Percentiles rank a stretch among this genome's conserved stretches.
phyloP scores from a whole-genome alignment of 306 rosid genomes.

The Betula pendula region DNA sequence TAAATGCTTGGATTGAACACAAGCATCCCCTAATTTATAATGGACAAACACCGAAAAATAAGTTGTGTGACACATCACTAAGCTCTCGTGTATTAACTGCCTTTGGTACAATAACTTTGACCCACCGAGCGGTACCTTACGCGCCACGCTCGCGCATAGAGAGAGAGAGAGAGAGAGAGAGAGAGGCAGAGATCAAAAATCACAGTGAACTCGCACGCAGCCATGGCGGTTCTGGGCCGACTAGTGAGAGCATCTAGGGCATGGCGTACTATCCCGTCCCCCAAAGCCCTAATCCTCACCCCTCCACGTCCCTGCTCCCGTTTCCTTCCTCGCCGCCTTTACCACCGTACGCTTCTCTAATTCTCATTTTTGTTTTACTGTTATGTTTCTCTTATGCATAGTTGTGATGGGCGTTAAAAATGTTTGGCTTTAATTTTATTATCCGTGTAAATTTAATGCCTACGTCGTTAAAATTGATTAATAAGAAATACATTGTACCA shows the following conservation, averaged over 20 bases:
- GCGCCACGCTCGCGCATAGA: neutral
- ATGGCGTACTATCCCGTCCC: slow-evolving; percentile 31
- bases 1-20: too few species aligned
- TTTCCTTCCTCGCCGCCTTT: slow-evolving; percentile 21
- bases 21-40: too few species aligned
- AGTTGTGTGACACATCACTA: neutral
- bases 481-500: too few species aligned
- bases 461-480: too few species aligned
- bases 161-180: neutral
- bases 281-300: slow-evolving; percentile 55
- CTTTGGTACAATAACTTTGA: neutral
- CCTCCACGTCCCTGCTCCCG: slow-evolving; percentile 28
- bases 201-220: neutral
- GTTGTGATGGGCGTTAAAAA: neutral
- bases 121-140: neutral
- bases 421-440: neutral
- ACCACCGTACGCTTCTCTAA: slow-evolving; percentile 37
- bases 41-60: too few species aligned
- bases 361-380: neutral
- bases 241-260: slow-evolving; percentile 37
- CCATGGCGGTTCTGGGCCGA: slow-evolving; percentile 48
- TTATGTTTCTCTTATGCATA: neutral
- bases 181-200: neutral
- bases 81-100: neutral
- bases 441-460: neutral